Evolutionary conservation across 2,329 filamentous ascomycete genomes (phyloP).

Genomic region (Immersiporthe knoxdaviesiana): DNA sequence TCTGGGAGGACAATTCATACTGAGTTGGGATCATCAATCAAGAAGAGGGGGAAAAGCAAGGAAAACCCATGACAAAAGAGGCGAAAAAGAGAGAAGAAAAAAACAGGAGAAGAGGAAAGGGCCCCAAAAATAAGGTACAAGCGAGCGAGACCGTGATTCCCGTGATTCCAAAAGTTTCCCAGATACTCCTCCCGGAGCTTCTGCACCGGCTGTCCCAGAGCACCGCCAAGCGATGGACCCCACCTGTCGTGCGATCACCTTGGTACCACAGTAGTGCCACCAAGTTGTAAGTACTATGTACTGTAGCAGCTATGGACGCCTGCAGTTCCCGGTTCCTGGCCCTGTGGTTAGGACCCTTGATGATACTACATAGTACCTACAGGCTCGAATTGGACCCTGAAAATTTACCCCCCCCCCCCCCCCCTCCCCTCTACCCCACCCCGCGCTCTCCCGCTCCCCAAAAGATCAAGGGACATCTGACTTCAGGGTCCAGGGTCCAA

Average conservation of each 20-base stretch:
- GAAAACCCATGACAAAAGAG: background rate
- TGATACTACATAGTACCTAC: background rate
- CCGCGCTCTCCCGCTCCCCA: background rate
- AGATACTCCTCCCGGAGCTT: background rate
- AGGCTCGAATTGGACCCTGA: slow-evolving; percentile 3
- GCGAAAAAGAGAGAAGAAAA: no score
- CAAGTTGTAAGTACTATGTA: no score
- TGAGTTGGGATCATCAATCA: background rate
- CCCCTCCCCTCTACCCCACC: background rate
- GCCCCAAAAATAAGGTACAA: background rate
- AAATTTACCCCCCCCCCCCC: background rate
- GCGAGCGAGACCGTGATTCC: background rate
- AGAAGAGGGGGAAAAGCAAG: background rate
- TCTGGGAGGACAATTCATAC: background rate
- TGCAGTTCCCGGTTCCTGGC: background rate
- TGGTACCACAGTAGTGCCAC: background rate
- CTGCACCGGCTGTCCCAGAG: background rate
- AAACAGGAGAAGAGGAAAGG: no score
- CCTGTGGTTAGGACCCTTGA: slow-evolving; percentile 5
- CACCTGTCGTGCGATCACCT: background rate
- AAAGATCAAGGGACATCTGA: background rate
- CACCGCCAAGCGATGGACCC: background rate
- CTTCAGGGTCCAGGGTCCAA: background rate
- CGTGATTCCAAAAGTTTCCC: background rate
- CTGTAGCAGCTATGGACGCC: background rate